Conservation (phyloP, 169 alveolate genomes). For the Amoebophrya sp. region DNA sequence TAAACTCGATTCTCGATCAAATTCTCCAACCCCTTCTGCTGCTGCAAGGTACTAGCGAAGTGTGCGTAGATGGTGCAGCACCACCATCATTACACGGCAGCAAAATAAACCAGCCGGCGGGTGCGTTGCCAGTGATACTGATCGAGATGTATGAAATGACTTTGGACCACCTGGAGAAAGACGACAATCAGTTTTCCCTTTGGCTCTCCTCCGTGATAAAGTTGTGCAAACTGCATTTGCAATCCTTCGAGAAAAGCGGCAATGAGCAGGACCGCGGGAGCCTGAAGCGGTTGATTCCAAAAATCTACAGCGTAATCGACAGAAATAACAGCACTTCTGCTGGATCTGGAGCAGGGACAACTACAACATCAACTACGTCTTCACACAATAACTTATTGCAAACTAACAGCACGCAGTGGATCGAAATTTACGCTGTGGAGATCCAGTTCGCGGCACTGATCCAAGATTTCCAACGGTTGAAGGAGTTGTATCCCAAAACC, state of each 20-base stretch:
- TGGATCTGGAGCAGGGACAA: neutral
- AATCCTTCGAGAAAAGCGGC: no score
- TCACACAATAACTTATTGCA: no score
- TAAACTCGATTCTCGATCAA: neutral
- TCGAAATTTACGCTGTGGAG: conserved; percentile 55
- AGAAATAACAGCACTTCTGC: neutral
- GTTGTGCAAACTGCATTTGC: conserved; percentile 34
- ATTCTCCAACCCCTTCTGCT: conserved; percentile 6
- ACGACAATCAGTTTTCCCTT: conserved; percentile 23
- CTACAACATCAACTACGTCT: neutral
- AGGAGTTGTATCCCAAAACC: conserved; percentile 55
- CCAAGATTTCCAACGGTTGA: conserved; percentile 45
- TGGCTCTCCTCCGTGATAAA: conserved; percentile 38
- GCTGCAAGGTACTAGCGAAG: neutral
- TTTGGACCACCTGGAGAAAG: conserved; percentile 36
- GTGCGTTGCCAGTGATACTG: neutral
- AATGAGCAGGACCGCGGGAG: no score
- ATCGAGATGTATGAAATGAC: conserved; percentile 33
- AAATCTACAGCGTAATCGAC: neutral
- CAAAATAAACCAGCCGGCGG: neutral
- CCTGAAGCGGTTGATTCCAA: neutral
- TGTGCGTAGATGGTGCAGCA: neutral
- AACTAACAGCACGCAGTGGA: no score
- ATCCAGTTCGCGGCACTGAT: conserved; percentile 47
- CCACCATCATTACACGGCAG: neutral